phyloP scores from a whole-genome alignment of 2,329 filamentous ascomycete species.

The Xylaria sp. region DNA sequence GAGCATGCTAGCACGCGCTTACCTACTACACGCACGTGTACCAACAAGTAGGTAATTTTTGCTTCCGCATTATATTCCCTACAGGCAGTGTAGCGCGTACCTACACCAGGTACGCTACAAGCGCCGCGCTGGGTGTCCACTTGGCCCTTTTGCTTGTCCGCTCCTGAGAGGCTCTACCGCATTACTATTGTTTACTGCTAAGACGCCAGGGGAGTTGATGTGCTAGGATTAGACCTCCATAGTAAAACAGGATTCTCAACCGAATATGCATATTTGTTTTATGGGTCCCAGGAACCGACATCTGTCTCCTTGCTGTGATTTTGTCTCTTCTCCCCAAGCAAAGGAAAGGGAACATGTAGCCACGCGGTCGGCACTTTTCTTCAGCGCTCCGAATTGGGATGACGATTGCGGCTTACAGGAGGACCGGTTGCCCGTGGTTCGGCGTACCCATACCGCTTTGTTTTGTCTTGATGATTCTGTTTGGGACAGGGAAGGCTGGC shows the following conservation, averaged over 20 bases:
- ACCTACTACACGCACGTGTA: neutral
- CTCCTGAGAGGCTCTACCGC: conserved; percentile 18
- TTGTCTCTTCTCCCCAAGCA: neutral
- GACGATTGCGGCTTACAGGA: neutral
- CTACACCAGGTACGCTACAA: neutral
- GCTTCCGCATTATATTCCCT: no score
- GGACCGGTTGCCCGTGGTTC: neutral
- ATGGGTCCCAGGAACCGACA: conserved; percentile 1
- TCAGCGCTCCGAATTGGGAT: neutral
- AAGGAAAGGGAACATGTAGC: neutral
- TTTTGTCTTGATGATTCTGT: conserved; percentile 14
- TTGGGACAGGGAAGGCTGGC: conserved; percentile 23
- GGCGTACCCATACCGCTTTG: conserved; percentile 12
- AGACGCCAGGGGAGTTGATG: neutral
- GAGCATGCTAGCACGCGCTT: conserved; percentile 19
- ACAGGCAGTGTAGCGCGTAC: no score
- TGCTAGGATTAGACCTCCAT: conserved; percentile 2
- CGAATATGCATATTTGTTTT: neutral
- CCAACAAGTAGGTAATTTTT: no score
- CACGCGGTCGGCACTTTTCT: neutral
- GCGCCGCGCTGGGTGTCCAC: conserved; percentile 12
- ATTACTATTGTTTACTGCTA: conserved; percentile 13
- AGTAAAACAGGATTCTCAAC: conserved; percentile 8
- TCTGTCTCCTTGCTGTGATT: neutral
- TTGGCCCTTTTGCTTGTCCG: conserved; percentile 10